These are phyloP conservation scores for Raffaelea arxii DNA, from an alignment of 2,329 filamentous ascomycete genomes.

Conservation along the genomic window DNA sequence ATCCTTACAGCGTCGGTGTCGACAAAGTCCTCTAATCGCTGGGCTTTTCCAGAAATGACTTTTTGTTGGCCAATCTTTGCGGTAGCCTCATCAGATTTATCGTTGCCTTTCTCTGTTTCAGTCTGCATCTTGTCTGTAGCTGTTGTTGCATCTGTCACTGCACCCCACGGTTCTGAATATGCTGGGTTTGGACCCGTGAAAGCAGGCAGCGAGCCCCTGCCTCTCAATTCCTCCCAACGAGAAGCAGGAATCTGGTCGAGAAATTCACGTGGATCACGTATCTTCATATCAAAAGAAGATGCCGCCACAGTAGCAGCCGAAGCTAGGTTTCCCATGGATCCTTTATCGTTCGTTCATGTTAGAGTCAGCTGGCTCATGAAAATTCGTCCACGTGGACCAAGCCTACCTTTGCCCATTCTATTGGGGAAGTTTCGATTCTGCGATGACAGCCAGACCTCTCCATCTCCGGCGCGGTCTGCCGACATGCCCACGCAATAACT, in stretches of 20 bases:
- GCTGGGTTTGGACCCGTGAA: not conserved
- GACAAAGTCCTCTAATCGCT: conserved; percentile 32
- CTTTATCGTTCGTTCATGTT: no score
- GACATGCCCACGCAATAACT: conserved; percentile 34
- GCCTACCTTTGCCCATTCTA: conserved; percentile 12
- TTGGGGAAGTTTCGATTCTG: conserved; percentile 38
- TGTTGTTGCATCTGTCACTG: not conserved
- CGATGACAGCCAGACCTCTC: conserved; percentile 33
- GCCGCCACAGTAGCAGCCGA: conserved; percentile 37
- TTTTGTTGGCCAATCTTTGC: not conserved
- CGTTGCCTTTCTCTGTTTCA: no score
- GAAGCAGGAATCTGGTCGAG: conserved; percentile 18
- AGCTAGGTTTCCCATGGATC: conserved; percentile 30
- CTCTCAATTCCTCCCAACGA: conserved; percentile 12
- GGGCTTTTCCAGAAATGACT: conserved; percentile 24
- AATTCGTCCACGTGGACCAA: not conserved
- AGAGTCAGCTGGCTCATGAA: not conserved
- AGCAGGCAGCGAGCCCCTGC: conserved; percentile 12
- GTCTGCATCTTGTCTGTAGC: no score
- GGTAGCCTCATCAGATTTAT: no score
- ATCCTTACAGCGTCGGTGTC: conserved; percentile 29
- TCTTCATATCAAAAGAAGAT: conserved; percentile 32
- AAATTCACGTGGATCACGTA: conserved; percentile 25
- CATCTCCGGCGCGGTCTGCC: conserved; percentile 27
- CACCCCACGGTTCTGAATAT: not conserved